Conservation (phyloP, 257 asterid species). For the Solanum stenotomum region DNA sequence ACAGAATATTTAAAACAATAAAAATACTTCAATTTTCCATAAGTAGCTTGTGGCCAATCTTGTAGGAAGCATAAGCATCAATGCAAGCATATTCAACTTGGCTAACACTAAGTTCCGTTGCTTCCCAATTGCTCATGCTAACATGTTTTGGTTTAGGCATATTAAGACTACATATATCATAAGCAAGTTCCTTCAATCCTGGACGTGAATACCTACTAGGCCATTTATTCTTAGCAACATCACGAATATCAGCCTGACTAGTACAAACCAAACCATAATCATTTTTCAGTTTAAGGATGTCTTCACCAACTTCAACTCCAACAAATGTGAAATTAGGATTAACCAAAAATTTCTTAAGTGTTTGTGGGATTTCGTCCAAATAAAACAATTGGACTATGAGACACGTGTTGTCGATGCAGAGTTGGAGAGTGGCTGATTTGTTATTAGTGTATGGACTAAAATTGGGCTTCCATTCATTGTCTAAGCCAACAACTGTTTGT, state of each 20-base stretch:
- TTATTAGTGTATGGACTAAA: conserved; percentile 20
- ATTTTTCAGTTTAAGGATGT: conserved; percentile 30
- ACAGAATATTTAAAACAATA: background rate
- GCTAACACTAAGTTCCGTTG: conserved; percentile 21
- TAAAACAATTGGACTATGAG: conserved; percentile 57
- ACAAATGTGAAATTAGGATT: conserved; percentile 48
- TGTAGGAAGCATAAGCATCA: conserved; percentile 73
- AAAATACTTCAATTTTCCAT: background rate
- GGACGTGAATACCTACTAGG: conserved; percentile 41
- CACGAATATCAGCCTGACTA: conserved; percentile 19
- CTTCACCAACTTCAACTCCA: conserved; percentile 50
- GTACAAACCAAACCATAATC: conserved; percentile 49
- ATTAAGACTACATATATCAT: conserved; percentile 25
- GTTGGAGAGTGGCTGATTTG: conserved; percentile 64
- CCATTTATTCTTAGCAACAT: conserved; percentile 31
- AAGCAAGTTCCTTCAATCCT: conserved; percentile 59
- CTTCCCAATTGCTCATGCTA: conserved; percentile 63
- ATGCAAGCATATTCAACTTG: conserved; percentile 69
- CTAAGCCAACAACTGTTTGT: conserved; percentile 45
- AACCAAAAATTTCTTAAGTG: conserved; percentile 25
- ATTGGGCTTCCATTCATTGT: conserved; percentile 63
- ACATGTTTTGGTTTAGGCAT: conserved; percentile 56
- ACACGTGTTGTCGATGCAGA: conserved; percentile 39
- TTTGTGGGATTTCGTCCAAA: conserved; percentile 39
- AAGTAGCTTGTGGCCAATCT: conserved; percentile 29